phyloP scores from a whole-genome alignment of 2,329 filamentous ascomycete species.

The Xylariaceae sp. region DNA sequence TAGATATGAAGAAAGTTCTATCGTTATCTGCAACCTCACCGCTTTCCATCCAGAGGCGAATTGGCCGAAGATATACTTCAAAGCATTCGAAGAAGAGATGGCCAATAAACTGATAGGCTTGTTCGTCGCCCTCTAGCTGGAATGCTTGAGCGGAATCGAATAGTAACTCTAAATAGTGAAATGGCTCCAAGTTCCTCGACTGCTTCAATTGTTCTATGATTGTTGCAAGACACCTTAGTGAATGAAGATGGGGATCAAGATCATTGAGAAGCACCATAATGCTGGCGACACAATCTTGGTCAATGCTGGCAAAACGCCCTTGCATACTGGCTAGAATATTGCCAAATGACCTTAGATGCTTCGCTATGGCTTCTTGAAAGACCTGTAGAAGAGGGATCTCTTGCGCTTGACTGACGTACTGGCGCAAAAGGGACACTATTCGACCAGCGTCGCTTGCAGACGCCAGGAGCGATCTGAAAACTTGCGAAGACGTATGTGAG shows the following conservation, averaged over 20 bases:
- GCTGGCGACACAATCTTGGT: slow-evolving; percentile 58
- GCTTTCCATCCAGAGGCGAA: slow-evolving; percentile 78
- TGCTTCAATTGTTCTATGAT: slow-evolving; percentile 57
- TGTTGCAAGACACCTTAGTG: slow-evolving; percentile 56
- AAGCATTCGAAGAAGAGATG: slow-evolving; percentile 77
- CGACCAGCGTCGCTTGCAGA: slow-evolving; percentile 46
- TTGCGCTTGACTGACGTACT: slow-evolving; percentile 43
- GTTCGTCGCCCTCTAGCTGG: slow-evolving; percentile 63
- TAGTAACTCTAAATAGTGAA: slow-evolving; percentile 73
- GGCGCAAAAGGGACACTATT: slow-evolving; percentile 44
- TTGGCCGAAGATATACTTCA: slow-evolving; percentile 73
- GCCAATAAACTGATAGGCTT: slow-evolving; percentile 59
- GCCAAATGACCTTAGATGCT: slow-evolving; percentile 57
- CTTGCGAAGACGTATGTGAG: slow-evolving; percentile 46
- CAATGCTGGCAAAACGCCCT: slow-evolving; percentile 52
- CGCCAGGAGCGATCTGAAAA: slow-evolving; percentile 45
- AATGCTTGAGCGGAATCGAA: slow-evolving; percentile 66
- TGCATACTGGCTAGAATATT: slow-evolving; percentile 56
- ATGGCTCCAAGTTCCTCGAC: slow-evolving; percentile 49
- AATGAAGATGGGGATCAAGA: slow-evolving; percentile 48
- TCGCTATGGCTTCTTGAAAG: slow-evolving; percentile 61
- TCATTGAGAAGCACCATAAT: slow-evolving; percentile 59
- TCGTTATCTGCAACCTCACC: slow-evolving; percentile 65
- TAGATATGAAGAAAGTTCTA: slow-evolving; percentile 70
- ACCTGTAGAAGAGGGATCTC: slow-evolving; percentile 62